Evolutionary conservation across 257 asterid species (phyloP).

Genomic region (Ligustrum vulgare): DNA sequence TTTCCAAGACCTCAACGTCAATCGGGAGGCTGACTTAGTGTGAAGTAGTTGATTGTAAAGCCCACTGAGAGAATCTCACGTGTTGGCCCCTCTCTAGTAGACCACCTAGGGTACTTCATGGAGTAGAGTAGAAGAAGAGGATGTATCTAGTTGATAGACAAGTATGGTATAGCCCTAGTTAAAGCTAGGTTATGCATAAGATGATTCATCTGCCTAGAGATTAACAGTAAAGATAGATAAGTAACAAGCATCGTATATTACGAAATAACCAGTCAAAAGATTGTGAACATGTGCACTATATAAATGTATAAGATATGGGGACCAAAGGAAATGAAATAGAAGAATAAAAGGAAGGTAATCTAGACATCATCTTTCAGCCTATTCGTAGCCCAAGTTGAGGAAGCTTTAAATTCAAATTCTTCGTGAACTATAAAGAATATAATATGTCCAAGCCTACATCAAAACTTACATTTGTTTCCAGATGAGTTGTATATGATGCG

Average conservation of each 20-base stretch:
- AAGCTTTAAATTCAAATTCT: background rate
- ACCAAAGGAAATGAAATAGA: no score
- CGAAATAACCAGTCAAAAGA: background rate
- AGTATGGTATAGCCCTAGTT: background rate
- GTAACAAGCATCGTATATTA: background rate
- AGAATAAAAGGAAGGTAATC: background rate
- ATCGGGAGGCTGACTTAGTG: no score
- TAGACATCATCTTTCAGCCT: background rate
- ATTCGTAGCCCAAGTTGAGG: background rate
- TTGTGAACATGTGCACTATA: background rate
- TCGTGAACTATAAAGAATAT: background rate
- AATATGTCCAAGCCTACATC: background rate
- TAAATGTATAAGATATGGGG: background rate
- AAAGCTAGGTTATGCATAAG: background rate
- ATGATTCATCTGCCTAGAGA: background rate
- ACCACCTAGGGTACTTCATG: background rate
- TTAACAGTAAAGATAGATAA: background rate
- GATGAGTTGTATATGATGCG: background rate
- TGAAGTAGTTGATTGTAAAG: background rate
- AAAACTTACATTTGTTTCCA: background rate
- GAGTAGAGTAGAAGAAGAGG: background rate
- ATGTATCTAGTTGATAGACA: background rate
- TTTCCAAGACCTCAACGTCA: no score
- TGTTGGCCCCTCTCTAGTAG: background rate
- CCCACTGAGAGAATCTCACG: background rate